These are phyloP conservation scores for Diospyros kaki DNA, from an alignment of 148 eudicot genomes.

Conservation along the genomic window DNA sequence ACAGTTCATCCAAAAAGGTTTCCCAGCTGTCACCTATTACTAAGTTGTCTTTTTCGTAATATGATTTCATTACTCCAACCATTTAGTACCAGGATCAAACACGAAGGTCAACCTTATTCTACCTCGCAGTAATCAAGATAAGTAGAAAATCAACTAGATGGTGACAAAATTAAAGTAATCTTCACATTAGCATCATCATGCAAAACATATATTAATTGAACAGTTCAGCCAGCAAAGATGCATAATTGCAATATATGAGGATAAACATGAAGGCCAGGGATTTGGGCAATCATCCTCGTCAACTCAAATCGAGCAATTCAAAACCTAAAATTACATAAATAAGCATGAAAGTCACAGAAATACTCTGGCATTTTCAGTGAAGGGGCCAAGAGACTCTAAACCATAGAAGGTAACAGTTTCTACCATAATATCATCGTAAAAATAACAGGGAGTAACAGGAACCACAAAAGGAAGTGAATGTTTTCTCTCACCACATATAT, in stretches of 20 bases:
- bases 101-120: neutral
- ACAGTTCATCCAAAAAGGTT: neutral
- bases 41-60: neutral
- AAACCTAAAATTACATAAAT: neutral
- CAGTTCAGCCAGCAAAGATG: no score
- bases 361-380: neutral
- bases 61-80: neutral
- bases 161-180: no score
- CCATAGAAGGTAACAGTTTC: neutral
- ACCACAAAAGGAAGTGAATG: neutral
- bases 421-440: neutral
- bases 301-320: no score
- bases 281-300: no score
- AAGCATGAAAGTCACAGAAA: neutral
- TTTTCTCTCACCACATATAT: constrained; percentile 70
- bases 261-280: no score
- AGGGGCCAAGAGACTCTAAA: neutral
- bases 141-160: no score
- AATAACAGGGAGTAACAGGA: neutral
- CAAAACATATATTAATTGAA: no score
- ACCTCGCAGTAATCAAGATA: no score
- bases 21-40: neutral
- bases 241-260: no score
- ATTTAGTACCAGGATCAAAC: no score
- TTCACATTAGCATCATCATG: no score